phyloP scores from a whole-genome alignment of 2,329 filamentous ascomycete species.

The Penicillium sclerotigenum region DNA sequence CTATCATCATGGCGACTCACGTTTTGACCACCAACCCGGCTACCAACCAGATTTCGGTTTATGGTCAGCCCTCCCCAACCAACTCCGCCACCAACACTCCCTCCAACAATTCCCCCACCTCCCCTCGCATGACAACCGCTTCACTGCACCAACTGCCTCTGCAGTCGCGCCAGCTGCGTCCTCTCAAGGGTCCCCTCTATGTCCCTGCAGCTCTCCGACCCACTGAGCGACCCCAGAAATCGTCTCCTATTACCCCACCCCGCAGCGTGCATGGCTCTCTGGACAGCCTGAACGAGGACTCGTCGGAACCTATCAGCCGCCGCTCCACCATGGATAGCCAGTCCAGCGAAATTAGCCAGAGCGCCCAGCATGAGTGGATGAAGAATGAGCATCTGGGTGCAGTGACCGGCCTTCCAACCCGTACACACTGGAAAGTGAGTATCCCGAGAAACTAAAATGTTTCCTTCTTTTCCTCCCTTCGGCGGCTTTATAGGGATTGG shows the following conservation, averaged over 20 bases:
- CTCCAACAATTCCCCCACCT: slow-evolving; percentile 53
- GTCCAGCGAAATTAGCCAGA: slow-evolving; percentile 44
- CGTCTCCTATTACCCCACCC: slow-evolving; percentile 48
- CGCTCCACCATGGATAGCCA: slow-evolving; percentile 43
- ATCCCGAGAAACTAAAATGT: not conserved
- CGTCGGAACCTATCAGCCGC: slow-evolving; percentile 35
- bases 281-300: slow-evolving; percentile 44
- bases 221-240: slow-evolving; percentile 52
- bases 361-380: slow-evolving; percentile 53
- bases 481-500: slow-evolving; percentile 20
- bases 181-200: slow-evolving; percentile 59
- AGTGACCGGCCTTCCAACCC: slow-evolving; percentile 58
- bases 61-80: slow-evolving; percentile 46
- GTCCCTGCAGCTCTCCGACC: slow-evolving; percentile 61
- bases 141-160: slow-evolving; percentile 37
- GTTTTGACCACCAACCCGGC: slow-evolving; percentile 39
- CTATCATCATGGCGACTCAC: slow-evolving; percentile 31
- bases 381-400: slow-evolving; percentile 53
- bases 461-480: not conserved
- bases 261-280: slow-evolving; percentile 56
- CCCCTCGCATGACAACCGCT: slow-evolving; percentile 46
- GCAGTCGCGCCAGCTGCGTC: slow-evolving; percentile 57
- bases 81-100: slow-evolving; percentile 51
- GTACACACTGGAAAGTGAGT: slow-evolving; percentile 65
- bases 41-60: not conserved